A percentile compares a stretch with the other conserved stretches of the same genome.
phyloP scores from a whole-genome alignment of 345 rosid genomes.

The Moricandia arvensis region DNA sequence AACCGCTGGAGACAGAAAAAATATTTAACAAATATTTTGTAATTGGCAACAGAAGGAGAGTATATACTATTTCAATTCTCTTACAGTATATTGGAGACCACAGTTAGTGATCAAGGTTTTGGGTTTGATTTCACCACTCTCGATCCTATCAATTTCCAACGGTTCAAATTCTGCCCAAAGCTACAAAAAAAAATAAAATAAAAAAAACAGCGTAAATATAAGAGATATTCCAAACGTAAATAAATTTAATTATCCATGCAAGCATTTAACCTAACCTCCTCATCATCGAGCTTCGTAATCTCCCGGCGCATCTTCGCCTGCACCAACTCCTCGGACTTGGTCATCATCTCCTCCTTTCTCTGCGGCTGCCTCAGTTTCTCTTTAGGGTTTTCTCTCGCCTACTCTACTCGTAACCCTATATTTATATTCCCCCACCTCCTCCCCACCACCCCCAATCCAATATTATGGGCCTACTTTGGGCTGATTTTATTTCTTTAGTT shows the following conservation, averaged over 20 bases:
- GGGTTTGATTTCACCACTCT: slow-evolving; percentile 9
- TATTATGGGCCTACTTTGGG: too few species aligned
- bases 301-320: background rate
- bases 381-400: background rate
- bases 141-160: background rate
- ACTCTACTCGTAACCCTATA: too few species aligned
- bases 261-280: background rate
- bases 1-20: background rate
- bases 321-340: background rate
- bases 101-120: background rate
- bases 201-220: too few species aligned
- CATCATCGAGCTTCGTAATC: background rate
- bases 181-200: background rate
- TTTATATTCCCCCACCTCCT: too few species aligned
- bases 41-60: background rate
- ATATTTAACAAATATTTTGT: background rate
- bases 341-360: background rate
- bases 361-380: background rate
- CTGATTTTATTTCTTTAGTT: too few species aligned
- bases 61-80: background rate
- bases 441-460: too few species aligned
- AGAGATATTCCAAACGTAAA: background rate
- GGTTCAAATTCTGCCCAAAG: background rate
- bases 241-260: background rate
- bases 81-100: background rate